These are phyloP conservation scores for Urostyla sp. DNA, from an alignment of 73 alveolate species.

Conservation along the genomic window DNA sequence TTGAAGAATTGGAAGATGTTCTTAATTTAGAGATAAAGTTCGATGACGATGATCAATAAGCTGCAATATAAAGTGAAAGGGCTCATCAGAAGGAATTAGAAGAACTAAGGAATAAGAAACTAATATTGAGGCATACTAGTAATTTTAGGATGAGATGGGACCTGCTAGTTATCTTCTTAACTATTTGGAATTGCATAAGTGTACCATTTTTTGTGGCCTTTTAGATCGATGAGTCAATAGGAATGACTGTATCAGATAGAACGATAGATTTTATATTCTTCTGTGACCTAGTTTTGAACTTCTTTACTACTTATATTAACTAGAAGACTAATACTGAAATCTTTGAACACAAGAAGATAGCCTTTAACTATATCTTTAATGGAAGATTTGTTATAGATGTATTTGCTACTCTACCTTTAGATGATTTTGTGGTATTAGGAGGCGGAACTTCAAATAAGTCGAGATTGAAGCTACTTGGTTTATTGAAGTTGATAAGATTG, in stretches of 20 bases:
- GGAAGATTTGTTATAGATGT: slow-evolving; percentile 63
- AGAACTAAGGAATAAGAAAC: too few relatives aligned
- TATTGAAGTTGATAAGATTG: slow-evolving; percentile 64
- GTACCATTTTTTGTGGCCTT: slow-evolving; percentile 61
- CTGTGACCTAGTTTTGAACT: slow-evolving; percentile 55
- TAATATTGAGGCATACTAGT: slow-evolving; percentile 25
- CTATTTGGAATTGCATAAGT: slow-evolving; percentile 20
- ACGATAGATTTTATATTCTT: slow-evolving; percentile 38
- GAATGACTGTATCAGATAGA: slow-evolving; percentile 5
- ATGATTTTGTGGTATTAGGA: neutral
- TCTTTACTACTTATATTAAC: slow-evolving; percentile 63
- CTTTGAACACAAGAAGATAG: slow-evolving; percentile 10
- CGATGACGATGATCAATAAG: too few relatives aligned
- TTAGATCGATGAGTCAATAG: slow-evolving; percentile 13
- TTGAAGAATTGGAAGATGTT: too few relatives aligned
- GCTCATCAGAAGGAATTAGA: too few relatives aligned
- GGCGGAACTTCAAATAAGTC: slow-evolving; percentile 3
- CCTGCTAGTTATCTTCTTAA: slow-evolving; percentile 32
- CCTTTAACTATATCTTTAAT: slow-evolving; percentile 38
- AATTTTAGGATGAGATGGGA: slow-evolving; percentile 58
- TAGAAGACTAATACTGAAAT: slow-evolving; percentile 56
- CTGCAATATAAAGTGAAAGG: too few relatives aligned
- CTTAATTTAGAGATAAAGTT: too few relatives aligned
- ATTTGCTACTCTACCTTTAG: slow-evolving; percentile 60
- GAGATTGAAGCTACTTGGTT: slow-evolving; percentile 48